Evolutionary conservation across 2,329 filamentous ascomycete species (phyloP).

Genomic region (Domatiomyces globalis): DNA sequence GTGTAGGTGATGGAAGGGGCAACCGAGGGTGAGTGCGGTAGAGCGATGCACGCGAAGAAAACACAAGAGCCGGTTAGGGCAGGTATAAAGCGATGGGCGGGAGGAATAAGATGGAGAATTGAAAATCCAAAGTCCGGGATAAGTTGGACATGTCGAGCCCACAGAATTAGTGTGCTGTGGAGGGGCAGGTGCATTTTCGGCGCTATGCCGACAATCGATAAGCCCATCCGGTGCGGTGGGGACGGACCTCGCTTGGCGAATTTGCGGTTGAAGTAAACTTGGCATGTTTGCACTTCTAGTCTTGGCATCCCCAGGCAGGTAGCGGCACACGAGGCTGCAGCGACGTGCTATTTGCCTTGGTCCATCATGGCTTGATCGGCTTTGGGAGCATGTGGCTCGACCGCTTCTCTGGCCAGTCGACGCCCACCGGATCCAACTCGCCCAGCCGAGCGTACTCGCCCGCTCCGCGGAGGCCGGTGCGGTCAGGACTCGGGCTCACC

Average conservation of each 20-base stretch:
- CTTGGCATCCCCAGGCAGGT: no score
- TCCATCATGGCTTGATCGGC: not conserved
- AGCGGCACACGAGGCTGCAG: not conserved
- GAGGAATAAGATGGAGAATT: not conserved
- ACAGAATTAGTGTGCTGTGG: not conserved
- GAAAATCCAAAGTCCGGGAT: not conserved
- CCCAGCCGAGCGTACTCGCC: constrained; percentile 59
- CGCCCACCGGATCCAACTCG: constrained; percentile 48
- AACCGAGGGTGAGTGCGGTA: not conserved
- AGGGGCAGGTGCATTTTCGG: not conserved
- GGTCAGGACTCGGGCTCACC: constrained; percentile 53
- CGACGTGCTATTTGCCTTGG: not conserved
- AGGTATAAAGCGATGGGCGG: not conserved
- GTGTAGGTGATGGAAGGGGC: not conserved
- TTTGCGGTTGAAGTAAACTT: not conserved
- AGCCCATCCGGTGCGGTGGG: no score
- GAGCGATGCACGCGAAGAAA: not conserved
- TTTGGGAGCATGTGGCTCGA: constrained; percentile 67
- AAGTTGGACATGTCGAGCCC: not conserved
- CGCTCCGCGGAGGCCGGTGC: constrained; percentile 50
- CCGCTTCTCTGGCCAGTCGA: constrained; percentile 60
- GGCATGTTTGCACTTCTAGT: no score
- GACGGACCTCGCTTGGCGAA: not conserved
- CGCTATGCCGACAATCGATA: not conserved
- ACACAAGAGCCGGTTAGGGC: not conserved